These are phyloP conservation scores for Populus hybrid DNA, from an alignment of 441 rosid genomes.

Conservation along the genomic window DNA sequence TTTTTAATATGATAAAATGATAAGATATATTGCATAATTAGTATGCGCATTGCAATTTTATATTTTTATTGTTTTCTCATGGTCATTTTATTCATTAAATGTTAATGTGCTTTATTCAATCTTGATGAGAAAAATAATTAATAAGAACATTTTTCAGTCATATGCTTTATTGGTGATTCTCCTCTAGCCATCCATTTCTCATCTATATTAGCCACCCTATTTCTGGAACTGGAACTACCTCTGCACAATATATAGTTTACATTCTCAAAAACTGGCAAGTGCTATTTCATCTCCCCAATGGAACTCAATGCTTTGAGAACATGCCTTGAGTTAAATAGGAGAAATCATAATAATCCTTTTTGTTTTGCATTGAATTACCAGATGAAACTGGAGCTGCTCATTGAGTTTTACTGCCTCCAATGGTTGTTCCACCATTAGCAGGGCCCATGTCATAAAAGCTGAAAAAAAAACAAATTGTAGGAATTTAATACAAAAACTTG, in stretches of 20 bases:
- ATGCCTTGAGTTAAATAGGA: constrained; percentile 83
- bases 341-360: constrained; percentile 77
- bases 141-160: no score
- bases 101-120: no score
- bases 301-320: constrained; percentile 70
- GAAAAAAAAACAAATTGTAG: constrained; percentile 11
- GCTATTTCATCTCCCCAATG: not conserved
- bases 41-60: no score
- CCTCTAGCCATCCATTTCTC: not conserved
- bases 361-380: constrained; percentile 44
- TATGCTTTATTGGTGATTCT: not conserved
- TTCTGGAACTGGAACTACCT: not conserved
- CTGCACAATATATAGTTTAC: not conserved
- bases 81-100: no score
- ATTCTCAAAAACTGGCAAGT: not conserved
- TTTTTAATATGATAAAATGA: no score
- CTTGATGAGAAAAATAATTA: no score
- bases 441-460: constrained; percentile 51
- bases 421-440: constrained; percentile 38
- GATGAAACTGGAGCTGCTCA: constrained; percentile 43
- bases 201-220: no score
- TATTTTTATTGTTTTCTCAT: no score
- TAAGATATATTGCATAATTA: no score
- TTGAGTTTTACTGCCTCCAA: constrained; percentile 47
- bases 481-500: not conserved